These are phyloP conservation scores for Serendipita sp. DNA, from an alignment of 1,284 basidiomycete genomes.

Conservation along the genomic window DNA sequence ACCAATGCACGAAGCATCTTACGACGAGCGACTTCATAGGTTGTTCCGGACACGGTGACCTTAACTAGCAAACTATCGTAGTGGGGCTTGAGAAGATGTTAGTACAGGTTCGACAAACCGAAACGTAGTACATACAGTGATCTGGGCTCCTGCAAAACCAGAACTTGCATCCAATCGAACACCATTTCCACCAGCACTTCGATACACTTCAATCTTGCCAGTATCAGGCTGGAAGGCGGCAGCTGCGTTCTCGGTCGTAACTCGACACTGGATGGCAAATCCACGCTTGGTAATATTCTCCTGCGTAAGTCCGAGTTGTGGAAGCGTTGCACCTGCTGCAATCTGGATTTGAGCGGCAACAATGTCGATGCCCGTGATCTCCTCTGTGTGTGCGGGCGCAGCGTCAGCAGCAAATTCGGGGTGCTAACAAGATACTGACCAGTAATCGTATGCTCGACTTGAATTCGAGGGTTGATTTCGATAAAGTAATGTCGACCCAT, in stretches of 20 bases:
- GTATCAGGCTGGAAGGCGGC: slow-evolving; percentile 93
- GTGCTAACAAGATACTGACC: slow-evolving; percentile 32
- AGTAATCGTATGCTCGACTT: slow-evolving; percentile 96
- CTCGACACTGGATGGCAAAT: slow-evolving; percentile 96
- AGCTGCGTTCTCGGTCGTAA: slow-evolving; percentile 96
- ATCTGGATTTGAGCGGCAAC: slow-evolving; percentile 98
- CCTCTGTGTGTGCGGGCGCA: slow-evolving; percentile 42
- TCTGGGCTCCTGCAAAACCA: slow-evolving; percentile 97
- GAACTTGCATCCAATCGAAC: slow-evolving; percentile 95
- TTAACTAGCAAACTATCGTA: slow-evolving; percentile 98
- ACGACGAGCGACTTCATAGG: slow-evolving; percentile 94
- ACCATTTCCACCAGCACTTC: slow-evolving; percentile 96
- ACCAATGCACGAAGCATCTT: slow-evolving; percentile 99
- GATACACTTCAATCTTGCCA: slow-evolving; percentile 98
- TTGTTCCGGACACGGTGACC: slow-evolving; percentile 90
- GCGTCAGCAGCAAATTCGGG: slow-evolving; percentile 6
- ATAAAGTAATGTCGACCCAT: slow-evolving; percentile 96
- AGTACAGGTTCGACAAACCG: neutral
- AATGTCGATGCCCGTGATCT: slow-evolving; percentile 97
- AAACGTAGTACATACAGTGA: slow-evolving; percentile 54
- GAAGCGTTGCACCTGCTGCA: slow-evolving; percentile 88
- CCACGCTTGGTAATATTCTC: slow-evolving; percentile 93
- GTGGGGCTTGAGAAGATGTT: slow-evolving; percentile 50
- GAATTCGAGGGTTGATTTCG: slow-evolving; percentile 96
- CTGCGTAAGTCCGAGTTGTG: slow-evolving; percentile 93